Base-by-base conservation (phyloP, 2,329 filamentous ascomycete species). In the Paraphaeosphaeria sporulosa region DNA sequence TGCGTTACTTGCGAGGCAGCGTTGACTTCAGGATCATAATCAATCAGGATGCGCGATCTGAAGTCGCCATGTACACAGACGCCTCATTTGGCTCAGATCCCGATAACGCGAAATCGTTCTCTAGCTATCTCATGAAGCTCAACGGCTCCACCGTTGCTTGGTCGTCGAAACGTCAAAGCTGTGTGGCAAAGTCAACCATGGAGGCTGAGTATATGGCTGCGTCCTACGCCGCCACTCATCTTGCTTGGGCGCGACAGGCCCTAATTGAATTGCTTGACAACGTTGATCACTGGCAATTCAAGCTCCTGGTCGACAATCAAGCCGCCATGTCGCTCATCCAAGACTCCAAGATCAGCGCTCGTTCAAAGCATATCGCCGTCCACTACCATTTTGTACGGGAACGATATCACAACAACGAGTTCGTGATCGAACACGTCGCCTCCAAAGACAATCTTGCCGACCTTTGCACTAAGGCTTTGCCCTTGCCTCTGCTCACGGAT, bases 41-140 rank as follows among this genome's bases (percentile, higher is more conserved):
- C 34, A 3, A 3, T 15, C 4, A 15, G 6, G 3, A 13, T 17
- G 2, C 36, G 5, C 6, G 17, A 15, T 2, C 13, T 17, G 12
- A n/a, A n/a, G 36, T 5, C 1, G 6, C 6, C 21, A 64, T 64
- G 47, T 62, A 49, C 30, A n/a, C 44, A 2, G 47, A 64, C 30
- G 55, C 60, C 44, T 62, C 25, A 25, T 64, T 46, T 21, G 36
- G 21, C 4, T 58, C 51, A 9, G 47, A 64, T 40, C 57, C 47
- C 21, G 54, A 64, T 25, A 64, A 51, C 23, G 32, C 48, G 0
- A 60, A 62, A 30, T 64, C 55, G 10, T 60, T 62, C 36, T 61
- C 59, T 10, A 62, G 70, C n/a, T 71, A 62, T 40, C 32, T 70
- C 1, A 60, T 70, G n/a, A 66, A 58, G 25, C 30, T 68, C 3